Conservation (phyloP, 352 stramenopile species). For the Pythium myriotylum region DNA sequence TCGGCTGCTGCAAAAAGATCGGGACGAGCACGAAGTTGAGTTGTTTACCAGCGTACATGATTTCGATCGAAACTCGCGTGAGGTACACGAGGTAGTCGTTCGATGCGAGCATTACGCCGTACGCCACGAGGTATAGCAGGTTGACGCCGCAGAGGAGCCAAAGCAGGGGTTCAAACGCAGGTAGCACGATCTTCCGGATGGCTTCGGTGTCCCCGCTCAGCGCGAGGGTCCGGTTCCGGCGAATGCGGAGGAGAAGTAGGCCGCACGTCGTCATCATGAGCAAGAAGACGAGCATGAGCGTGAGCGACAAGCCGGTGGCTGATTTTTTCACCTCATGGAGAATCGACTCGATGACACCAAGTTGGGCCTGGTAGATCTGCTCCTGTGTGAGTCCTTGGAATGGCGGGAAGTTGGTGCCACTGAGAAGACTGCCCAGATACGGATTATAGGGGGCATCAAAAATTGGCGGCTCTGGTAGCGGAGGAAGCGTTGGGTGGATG, state of each 20-base stretch:
- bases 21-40: constrained; percentile 58
- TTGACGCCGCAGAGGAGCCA: constrained; percentile 47
- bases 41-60: constrained; percentile 50
- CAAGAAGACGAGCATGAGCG: not conserved
- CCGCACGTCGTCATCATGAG: constrained; percentile 4
- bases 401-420: not conserved
- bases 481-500: constrained; percentile 2
- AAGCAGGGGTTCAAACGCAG: constrained; percentile 67
- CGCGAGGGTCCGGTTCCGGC: constrained; percentile 43
- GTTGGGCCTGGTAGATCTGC: not conserved
- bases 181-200: constrained; percentile 62
- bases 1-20: constrained; percentile 61
- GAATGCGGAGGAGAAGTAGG: constrained; percentile 49
- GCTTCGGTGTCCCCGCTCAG: constrained; percentile 48
- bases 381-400: not conserved
- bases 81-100: constrained; percentile 31
- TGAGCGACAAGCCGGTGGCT: not conserved
- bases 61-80: constrained; percentile 29
- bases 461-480: constrained; percentile 12
- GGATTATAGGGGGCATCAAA: constrained; percentile 13
- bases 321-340: not conserved
- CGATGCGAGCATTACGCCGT: constrained; percentile 27
- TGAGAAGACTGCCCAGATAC: constrained; percentile 6
- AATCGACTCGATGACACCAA: not conserved
- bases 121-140: constrained; percentile 34